phyloP scores from a whole-genome alignment of 805 yeast species.

The Candida maltosa region DNA sequence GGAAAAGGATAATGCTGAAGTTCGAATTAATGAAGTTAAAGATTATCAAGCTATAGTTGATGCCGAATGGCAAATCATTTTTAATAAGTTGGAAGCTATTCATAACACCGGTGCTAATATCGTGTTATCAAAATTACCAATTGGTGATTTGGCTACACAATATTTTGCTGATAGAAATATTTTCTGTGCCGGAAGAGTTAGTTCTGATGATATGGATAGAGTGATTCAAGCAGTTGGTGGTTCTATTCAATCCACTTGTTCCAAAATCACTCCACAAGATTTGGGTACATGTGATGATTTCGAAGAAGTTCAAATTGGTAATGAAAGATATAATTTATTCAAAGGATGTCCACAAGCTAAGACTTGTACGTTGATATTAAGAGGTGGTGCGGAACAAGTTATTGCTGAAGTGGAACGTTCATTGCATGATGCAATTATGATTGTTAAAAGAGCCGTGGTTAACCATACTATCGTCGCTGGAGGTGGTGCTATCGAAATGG shows the following conservation, averaged over 20 bases:
- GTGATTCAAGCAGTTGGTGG: constrained; percentile 95
- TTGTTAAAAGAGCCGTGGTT: constrained; percentile 89
- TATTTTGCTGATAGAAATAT: constrained; percentile 94
- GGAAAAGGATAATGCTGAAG: constrained; percentile 98
- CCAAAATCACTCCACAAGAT: constrained; percentile 65
- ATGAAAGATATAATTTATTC: constrained; percentile 91
- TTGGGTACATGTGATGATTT: constrained; percentile 82
- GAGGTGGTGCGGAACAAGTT: constrained; percentile 99
- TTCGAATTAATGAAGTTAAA: constrained; percentile 86
- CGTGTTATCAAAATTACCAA: constrained; percentile 90
- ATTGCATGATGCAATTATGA: constrained; percentile 97
- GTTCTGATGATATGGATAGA: constrained; percentile 86
- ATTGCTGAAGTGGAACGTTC: constrained; percentile 98
- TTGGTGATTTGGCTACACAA: constrained; percentile 98
- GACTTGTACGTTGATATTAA: constrained; percentile 86
- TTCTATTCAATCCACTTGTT: constrained; percentile 68
- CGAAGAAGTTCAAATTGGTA: constrained; percentile 94
- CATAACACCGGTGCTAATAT: constrained; percentile 85
- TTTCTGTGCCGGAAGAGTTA: constrained; percentile 96
- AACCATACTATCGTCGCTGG: constrained; percentile 92
- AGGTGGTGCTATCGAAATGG: constrained; percentile 99
- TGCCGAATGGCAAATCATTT: constrained; percentile 97
- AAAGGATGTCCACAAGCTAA: constrained; percentile 89
- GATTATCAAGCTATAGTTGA: constrained; percentile 96
- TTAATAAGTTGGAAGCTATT: constrained; percentile 80